Evolutionary conservation across 176 grass and related monocot species (phyloP).

Genomic region (Carex parvula): DNA sequence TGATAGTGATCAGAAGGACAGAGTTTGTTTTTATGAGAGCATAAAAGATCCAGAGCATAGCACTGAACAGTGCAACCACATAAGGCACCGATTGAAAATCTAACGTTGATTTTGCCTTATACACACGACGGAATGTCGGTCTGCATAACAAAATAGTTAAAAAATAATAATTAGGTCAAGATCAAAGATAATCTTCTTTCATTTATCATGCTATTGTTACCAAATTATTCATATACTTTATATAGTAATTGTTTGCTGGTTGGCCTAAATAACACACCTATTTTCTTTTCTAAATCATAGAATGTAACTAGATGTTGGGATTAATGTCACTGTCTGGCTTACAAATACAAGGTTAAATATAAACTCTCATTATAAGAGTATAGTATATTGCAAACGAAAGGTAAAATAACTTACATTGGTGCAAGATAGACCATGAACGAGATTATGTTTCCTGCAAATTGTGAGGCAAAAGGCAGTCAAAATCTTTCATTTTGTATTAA

Average conservation of each 20-base stretch:
- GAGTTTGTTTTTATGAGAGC: constrained; percentile 64
- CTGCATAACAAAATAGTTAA: constrained; percentile 14
- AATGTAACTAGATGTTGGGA: too few relatives aligned
- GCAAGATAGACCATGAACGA: constrained; percentile 90
- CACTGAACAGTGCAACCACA: constrained; percentile 84
- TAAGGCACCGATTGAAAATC: constrained; percentile 82
- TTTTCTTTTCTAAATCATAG: background rate
- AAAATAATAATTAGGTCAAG: background rate
- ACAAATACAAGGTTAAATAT: background rate
- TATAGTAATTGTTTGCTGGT: too few relatives aligned
- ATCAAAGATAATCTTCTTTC: background rate
- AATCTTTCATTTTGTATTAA: background rate
- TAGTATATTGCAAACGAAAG: background rate
- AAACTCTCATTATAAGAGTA: background rate
- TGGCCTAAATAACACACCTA: too few relatives aligned
- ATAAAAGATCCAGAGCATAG: constrained; percentile 81
- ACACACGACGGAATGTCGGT: constrained; percentile 63
- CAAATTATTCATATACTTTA: too few relatives aligned
- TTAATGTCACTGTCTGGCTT: background rate
- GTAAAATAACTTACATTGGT: constrained; percentile 46
- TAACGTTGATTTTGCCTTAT: constrained; percentile 65
- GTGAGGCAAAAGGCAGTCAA: background rate
- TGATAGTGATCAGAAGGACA: constrained; percentile 71
- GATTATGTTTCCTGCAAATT: constrained; percentile 69
- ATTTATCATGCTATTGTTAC: too few relatives aligned